Evolutionary conservation across 2,329 filamentous ascomycete genomes (phyloP), one percentile per base, ranked within the genome.

Genomic region (Aspergillus tamarii): DNA sequence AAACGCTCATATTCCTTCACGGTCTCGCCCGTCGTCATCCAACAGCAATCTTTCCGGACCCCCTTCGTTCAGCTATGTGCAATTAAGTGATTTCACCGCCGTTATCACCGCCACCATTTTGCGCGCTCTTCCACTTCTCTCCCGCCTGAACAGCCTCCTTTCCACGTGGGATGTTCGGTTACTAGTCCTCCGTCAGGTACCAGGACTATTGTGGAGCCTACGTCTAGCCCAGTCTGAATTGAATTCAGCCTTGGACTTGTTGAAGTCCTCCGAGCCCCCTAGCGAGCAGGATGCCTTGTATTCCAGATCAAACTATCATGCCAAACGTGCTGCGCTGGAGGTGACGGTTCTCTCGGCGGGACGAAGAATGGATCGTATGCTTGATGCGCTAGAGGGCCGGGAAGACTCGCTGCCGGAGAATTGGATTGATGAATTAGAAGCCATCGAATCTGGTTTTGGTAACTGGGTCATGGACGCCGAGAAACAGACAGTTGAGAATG

Each of bases 21-120:
- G 82, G 68, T 88, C 86, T 62, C 82, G 85, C 76, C 81, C 87
- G 76, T 71, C 78, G 74, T 73, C 82, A 73, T 69, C 81, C 69
- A 70, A 81, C 73, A 75, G 79, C 66, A 73, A 80, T 48, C 75
- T 79, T 19, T 84, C 82, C 56, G 78, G 74, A 73, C 76, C 73
- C 61, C 73, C 75, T 48, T 73, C 76, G 60, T 73, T 78, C 61
- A 78, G 82, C 48, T 91, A 91, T 77, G 87, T 86, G 66, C 89
- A 86, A 65, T 87, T 98, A 83, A 93, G 95, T 70, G 95, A 98
- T 76, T 88, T 97, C 72, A 94, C 93, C 10, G 92, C 94, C 28
- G 85, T 98, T 54, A 87, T 98, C 62, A 97, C 95, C 1, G 92
- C 94, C 32, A 96, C 94, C 39, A 91, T 97, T 21, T 81, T 99